A percentile compares a stretch with the other conserved stretches of the same genome.
phyloP scores from a whole-genome alignment of 179 eudicot species.

The Spinacia oleracea region DNA sequence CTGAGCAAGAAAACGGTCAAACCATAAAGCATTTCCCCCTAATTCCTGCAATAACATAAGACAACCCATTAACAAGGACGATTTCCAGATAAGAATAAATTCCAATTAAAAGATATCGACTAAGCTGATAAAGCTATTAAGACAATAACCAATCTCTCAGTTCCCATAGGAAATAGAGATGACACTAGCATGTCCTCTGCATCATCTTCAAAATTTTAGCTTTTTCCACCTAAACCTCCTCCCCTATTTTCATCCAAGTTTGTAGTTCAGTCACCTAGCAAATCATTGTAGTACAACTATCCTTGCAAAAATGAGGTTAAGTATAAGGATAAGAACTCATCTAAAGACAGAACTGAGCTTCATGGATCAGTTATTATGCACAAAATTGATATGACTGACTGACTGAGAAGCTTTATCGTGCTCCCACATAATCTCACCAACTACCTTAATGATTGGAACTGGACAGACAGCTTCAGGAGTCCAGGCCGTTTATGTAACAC shows the following conservation, averaged over 20 bases:
- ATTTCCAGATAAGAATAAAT: not conserved
- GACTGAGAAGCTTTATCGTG: not conserved
- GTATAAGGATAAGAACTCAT: not conserved
- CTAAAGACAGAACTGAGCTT: not conserved
- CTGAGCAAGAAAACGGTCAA: slow-evolving; percentile 93
- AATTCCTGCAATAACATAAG: slow-evolving; percentile 63
- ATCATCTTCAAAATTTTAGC: not conserved
- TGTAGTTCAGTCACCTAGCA: not conserved
- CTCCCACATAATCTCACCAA: not conserved
- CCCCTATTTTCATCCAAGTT: not conserved
- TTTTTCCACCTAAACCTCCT: not conserved
- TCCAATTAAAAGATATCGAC: not conserved
- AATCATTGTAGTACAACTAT: not conserved
- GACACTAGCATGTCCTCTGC: slow-evolving; percentile 11
- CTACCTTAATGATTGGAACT: slow-evolving; percentile 1
- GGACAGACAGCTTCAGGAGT: not conserved
- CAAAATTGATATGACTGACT: not conserved
- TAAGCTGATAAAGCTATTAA: not conserved
- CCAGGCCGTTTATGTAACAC: not conserved
- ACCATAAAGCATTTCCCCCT: slow-evolving; percentile 96
- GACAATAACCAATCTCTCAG: not conserved
- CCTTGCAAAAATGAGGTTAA: not conserved
- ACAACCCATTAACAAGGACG: not conserved
- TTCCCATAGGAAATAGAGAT: slow-evolving; percentile 1
- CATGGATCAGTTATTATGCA: not conserved